These are phyloP conservation scores for Lachnellula occidentalis DNA, from an alignment of 2,329 filamentous ascomycete species.

Conservation along the genomic window DNA sequence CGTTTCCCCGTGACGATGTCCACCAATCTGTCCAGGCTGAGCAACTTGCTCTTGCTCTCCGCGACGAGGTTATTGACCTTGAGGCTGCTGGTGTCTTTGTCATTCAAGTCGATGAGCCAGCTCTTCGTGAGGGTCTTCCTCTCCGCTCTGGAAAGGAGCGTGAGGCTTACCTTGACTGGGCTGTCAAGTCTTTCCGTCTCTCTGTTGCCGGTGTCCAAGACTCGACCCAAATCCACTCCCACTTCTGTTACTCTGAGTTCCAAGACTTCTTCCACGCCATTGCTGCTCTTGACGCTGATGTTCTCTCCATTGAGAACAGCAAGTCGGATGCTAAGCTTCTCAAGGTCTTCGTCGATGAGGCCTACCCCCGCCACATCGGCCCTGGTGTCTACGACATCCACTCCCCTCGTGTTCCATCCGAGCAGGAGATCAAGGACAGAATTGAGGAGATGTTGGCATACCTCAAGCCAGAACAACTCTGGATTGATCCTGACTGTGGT, in stretches of 20 bases:
- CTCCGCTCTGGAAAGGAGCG: conserved; percentile 91
- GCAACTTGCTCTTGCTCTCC: conserved; percentile 96
- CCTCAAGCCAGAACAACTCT: conserved; percentile 97
- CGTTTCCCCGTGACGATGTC: conserved; percentile 98
- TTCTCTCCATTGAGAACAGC: conserved; percentile 99
- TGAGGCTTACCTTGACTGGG: conserved; percentile 95
- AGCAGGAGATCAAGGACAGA: conserved; percentile 98
- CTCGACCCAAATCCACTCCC: conserved; percentile 98
- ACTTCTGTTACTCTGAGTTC: conserved; percentile 99
- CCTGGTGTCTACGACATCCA: conserved; percentile 99
- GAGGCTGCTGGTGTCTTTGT: conserved; percentile 95
- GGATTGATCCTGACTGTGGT: conserved; percentile 99
- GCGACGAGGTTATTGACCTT: conserved; percentile 96
- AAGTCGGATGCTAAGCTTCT: conserved; percentile 99
- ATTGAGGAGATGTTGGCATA: conserved; percentile 97
- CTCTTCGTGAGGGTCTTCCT: conserved; percentile 97
- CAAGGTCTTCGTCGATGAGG: conserved; percentile 95
- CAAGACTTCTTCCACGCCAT: conserved; percentile 99
- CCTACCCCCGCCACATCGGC: conserved; percentile 96
- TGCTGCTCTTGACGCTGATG: conserved; percentile 93
- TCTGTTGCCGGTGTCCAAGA: conserved; percentile 89
- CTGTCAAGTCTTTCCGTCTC: conserved; percentile 96
- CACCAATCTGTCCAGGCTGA: conserved; percentile 99
- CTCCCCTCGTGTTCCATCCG: conserved; percentile 92
- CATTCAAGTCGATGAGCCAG: conserved; percentile 99